A percentile compares a stretch with the other conserved stretches of the same genome.
phyloP scores from a whole-genome alignment of 805 yeast species.

The Ogataea thermomethanolica region DNA sequence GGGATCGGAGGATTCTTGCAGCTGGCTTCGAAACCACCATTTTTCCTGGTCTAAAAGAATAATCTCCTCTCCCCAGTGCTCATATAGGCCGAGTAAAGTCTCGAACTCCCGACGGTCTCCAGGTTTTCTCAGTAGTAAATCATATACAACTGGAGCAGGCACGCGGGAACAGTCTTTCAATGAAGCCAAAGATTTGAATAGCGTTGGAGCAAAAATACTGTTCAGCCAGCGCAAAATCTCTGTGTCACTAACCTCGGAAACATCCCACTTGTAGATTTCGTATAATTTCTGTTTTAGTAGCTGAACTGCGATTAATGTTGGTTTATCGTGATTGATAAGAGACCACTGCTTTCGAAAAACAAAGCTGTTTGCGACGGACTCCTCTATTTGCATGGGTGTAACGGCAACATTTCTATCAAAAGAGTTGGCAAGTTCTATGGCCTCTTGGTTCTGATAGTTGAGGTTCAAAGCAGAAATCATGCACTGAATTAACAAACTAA shows the following conservation, averaged over 20 bases:
- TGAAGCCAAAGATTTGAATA: constrained; percentile 16
- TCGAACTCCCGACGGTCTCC: constrained; percentile 25
- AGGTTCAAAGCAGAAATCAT: constrained; percentile 13
- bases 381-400: constrained; percentile 2
- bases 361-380: neutral
- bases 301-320: constrained; percentile 5
- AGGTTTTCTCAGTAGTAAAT: constrained; percentile 28
- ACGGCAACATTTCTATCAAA: constrained; percentile 3
- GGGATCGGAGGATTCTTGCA: constrained; percentile 1
- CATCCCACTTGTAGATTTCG: constrained; percentile 21
- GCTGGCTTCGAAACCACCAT: constrained; percentile 22
- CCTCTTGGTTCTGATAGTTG: constrained; percentile 8
- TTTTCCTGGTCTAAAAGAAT: constrained; percentile 30
- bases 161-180: constrained; percentile 18
- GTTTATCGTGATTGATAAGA: neutral
- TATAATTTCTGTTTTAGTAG: constrained; percentile 24
- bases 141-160: constrained; percentile 29
- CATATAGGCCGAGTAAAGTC: constrained; percentile 25
- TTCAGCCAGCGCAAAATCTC: constrained; percentile 26
- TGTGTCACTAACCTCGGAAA: constrained; percentile 18
- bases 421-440: constrained; percentile 2
- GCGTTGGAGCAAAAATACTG: constrained; percentile 26
- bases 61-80: constrained; percentile 16
- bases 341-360: constrained; percentile 7
- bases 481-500: constrained; percentile 23